Percentiles rank a stretch among this genome's conserved stretches.
Evolutionary conservation across 1,284 basidiomycete genomes (phyloP).

Genomic region (Pseudozyma hubeiensis): DNA sequence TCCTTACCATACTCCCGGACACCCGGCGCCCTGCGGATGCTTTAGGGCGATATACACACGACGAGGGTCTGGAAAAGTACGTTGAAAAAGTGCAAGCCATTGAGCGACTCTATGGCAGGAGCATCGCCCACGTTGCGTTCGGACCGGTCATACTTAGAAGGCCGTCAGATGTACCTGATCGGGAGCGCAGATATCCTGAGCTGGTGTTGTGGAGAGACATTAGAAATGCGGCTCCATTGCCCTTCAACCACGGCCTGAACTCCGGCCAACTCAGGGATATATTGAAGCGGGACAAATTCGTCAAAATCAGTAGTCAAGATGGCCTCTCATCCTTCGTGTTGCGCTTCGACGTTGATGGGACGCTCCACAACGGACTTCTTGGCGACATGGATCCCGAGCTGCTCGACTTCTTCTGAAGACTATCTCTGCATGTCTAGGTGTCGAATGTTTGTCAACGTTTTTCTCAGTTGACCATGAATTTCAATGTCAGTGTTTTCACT

Average conservation of each 20-base stretch:
- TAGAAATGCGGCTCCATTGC: not conserved
- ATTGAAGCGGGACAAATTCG: not conserved
- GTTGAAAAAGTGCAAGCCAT: not conserved
- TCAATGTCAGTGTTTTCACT: too few species aligned
- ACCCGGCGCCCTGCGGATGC: too few species aligned
- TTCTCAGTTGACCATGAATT: too few species aligned
- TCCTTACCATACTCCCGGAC: not conserved
- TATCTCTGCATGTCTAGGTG: too few species aligned
- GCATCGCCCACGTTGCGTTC: not conserved
- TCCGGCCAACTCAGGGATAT: not conserved
- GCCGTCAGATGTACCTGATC: not conserved
- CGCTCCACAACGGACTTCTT: not conserved
- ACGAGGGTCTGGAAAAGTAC: not conserved
- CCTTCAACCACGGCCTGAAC: not conserved
- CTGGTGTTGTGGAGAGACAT: not conserved
- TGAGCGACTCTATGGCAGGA: not conserved
- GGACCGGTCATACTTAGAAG: not conserved
- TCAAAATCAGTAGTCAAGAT: constrained; percentile 2
- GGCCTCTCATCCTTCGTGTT: not conserved
- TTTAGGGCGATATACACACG: not conserved
- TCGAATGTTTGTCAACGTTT: too few species aligned
- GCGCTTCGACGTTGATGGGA: not conserved
- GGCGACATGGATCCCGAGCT: not conserved
- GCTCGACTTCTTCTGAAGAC: not conserved
- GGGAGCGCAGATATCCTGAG: not conserved